phyloP scores from a whole-genome alignment of 2,329 filamentous ascomycete genomes.

The Neospermospora avenae region DNA sequence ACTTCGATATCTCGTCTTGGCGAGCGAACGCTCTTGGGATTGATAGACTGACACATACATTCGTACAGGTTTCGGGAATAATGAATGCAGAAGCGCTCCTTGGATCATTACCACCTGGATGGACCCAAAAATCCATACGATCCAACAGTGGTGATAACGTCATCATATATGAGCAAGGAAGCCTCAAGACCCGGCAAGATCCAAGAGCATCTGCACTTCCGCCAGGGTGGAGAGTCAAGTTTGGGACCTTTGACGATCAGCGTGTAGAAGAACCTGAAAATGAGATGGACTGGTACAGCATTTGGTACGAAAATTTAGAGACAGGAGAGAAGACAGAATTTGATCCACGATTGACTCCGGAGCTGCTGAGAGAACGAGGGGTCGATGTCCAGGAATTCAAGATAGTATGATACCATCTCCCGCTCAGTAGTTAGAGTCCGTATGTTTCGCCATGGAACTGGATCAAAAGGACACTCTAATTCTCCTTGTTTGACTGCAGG shows the following conservation, averaged over 20 bases:
- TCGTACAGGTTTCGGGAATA: not conserved
- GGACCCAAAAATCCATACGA: not conserved
- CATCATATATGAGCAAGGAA: constrained; percentile 4
- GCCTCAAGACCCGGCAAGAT: constrained; percentile 5
- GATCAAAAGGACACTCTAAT: no score
- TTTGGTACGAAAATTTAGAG: constrained; percentile 10
- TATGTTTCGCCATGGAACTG: not conserved
- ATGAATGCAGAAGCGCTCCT: constrained; percentile 9
- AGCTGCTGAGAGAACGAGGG: constrained; percentile 1
- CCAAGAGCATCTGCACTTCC: constrained; percentile 7
- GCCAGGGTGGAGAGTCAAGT: constrained; percentile 7
- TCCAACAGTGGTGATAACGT: not conserved
- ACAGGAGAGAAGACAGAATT: not conserved
- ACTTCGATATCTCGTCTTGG: not conserved
- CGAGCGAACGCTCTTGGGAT: not conserved
- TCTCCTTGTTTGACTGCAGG: no score
- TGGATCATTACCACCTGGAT: not conserved
- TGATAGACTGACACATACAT: not conserved
- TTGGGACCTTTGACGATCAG: not conserved
- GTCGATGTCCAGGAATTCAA: constrained; percentile 7
- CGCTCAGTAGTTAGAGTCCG: not conserved
- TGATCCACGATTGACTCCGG: constrained; percentile 13
- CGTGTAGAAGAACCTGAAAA: constrained; percentile 1
- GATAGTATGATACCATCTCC: not conserved
- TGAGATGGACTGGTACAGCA: not conserved